A percentile compares a stretch with the other conserved stretches of the same genome.
These are phyloP conservation scores for Aspergillus eucalypticola DNA, from an alignment of 2,329 filamentous ascomycete species.

Conservation along the genomic window DNA sequence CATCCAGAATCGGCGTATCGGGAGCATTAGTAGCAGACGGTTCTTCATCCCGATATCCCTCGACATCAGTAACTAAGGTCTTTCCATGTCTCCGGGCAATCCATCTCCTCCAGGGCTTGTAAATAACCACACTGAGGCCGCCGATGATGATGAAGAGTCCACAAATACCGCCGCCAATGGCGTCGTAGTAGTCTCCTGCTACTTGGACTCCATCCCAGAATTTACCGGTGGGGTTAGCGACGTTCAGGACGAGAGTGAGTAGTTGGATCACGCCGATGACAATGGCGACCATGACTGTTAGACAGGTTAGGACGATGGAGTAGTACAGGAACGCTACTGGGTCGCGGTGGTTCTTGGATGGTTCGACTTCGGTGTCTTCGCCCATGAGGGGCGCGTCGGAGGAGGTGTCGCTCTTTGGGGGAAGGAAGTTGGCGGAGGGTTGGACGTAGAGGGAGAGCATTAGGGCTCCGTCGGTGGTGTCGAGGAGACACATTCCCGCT, in stretches of 20 bases:
- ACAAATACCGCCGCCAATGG: conserved; percentile 84
- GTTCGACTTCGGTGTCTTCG: conserved; percentile 22
- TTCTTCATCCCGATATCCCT: conserved; percentile 27
- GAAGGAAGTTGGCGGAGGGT: conserved; percentile 44
- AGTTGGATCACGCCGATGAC: conserved; percentile 86
- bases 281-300: conserved; percentile 80
- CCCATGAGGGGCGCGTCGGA: conserved; percentile 19
- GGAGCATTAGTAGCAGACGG: background rate
- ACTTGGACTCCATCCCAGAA: conserved; percentile 88
- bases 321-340: conserved; percentile 92
- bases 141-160: conserved; percentile 80
- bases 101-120: conserved; percentile 73
- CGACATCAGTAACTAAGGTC: conserved; percentile 22
- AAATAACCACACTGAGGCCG: conserved; percentile 69
- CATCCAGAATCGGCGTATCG: conserved; percentile 17
- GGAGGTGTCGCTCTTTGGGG: conserved; percentile 25
- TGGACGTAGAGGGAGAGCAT: conserved; percentile 92
- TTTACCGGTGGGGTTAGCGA: conserved; percentile 68
- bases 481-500: conserved; percentile 93
- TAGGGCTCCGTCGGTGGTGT: conserved; percentile 87
- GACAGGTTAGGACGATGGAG: conserved; percentile 78
- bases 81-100: conserved; percentile 46
- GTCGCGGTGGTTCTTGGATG: conserved; percentile 63
- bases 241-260: conserved; percentile 73
- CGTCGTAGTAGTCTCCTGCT: conserved; percentile 78